Evolutionary conservation across 352 stramenopile species (phyloP), one percentile per base, ranked within the genome.

Genomic region (Phytophthora lateralis): DNA sequence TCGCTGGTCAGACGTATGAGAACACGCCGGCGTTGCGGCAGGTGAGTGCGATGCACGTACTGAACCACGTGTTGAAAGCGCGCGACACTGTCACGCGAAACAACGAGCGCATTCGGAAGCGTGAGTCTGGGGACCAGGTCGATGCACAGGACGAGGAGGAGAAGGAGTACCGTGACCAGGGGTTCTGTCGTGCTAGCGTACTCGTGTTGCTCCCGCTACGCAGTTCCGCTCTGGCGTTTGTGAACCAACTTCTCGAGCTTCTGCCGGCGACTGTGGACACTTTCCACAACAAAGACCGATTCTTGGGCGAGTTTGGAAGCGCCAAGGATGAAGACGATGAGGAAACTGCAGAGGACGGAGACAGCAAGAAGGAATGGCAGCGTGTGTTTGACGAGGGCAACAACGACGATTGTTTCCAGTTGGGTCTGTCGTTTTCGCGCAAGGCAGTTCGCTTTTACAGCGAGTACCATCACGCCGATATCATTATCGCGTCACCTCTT

Each of bases 331-430:
- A 62, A 8, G 56, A 73, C 0, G 56, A 71, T 1, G 60, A 73
- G 2, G 63, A 75, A 0, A 29, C 63, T 2, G 35, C 57, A 2
- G 53, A 71, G 4, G 67, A 75, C 6, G 59, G 74, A 17, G 69
- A 60, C 12, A 60, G 76, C 12, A 59, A 78, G 42, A 89, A 89
- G 44, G 81, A 89, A 55, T 93, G 85, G 85, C 82, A 91, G 57
- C 70, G 78, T 14, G 80, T 93, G 20, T 91, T 93, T 32, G 52
- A 68, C 6, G 65, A 79, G 7, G 85, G 85, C 35, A 91, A 93
- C 64, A 91, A 90, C 53, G 85, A 93, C 64, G 85, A 93, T 69
- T 87, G 73, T 46, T 93, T 93, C 61, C 85, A 93, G 55, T 67
- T 91, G 29, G 85, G 85, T 0, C 43, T 93, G 21, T 88, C 82